phyloP scores from a whole-genome alignment of 768 basidiomycete genomes.

The Tephrocybe sp. region DNA sequence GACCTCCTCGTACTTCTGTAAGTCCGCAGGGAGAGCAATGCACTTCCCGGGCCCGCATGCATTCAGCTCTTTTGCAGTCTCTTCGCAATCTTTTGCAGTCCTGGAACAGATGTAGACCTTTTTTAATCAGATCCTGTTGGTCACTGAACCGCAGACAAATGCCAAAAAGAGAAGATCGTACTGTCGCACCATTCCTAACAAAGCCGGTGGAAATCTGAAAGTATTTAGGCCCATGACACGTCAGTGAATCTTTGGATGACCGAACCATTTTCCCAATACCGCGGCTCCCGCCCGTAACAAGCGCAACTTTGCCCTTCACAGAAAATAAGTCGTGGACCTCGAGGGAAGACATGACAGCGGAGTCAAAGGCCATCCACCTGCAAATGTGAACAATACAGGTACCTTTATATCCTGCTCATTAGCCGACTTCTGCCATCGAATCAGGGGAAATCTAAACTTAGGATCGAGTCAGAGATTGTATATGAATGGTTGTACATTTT shows the following conservation, averaged over 20 bases:
- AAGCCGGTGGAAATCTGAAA: conserved; percentile 65
- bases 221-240: neutral
- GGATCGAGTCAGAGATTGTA: too few relatives aligned
- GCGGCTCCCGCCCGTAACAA: conserved; percentile 65
- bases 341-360: conserved; percentile 35
- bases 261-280: conserved; percentile 69
- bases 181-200: conserved; percentile 53
- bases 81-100: conserved; percentile 46
- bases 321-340: conserved; percentile 40
- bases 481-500: too few relatives aligned
- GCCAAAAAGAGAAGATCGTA: neutral
- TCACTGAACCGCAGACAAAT: conserved; percentile 32
- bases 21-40: conserved; percentile 50
- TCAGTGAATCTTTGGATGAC: too few relatives aligned
- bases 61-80: conserved; percentile 51
- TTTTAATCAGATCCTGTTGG: neutral
- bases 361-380: neutral
- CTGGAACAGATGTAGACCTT: conserved; percentile 66
- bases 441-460: neutral
- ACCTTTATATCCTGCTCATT: neutral
- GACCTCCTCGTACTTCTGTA: conserved; percentile 53
- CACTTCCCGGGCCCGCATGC: conserved; percentile 53
- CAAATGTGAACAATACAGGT: neutral
- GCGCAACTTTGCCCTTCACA: conserved; percentile 51
- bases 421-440: neutral